Base-by-base conservation (phyloP, 202 grass and related monocot species). In the Zoysia matrella region DNA sequence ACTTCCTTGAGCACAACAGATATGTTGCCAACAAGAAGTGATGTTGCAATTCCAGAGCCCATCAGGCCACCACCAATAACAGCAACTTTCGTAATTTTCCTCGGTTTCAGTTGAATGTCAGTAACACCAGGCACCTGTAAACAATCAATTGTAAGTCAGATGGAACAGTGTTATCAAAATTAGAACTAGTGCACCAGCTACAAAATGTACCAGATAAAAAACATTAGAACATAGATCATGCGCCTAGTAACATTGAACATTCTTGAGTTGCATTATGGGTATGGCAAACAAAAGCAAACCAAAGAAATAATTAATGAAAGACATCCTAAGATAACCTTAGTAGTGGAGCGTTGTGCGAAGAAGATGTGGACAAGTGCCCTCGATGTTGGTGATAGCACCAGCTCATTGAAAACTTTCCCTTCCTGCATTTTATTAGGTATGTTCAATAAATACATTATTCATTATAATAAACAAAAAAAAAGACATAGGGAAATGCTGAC, bases 11-110 rank as follows among this genome's bases (percentile, higher is more conserved):
- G 90, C 66, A 99, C 76, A 72, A 99, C 93, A 87, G 85, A 77
- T 11, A 90, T 92, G 75, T 94, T 90, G 66, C 88, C 83, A 65
- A 94, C 85, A 87, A 99, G 92, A 81, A 94, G 88, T 16, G 91
- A 81, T 46, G 96, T 99, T 81, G 96, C 93, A 86, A 99, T 99
- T 87, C 96, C 96, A 80, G 96, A 99, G 62, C 96, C 96, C 96
- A 99, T 99, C 73, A 99, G 83, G 82, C 96, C 96, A 70, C 96
- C 96, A 83, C 96, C 96, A 77, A 99, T 99, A 47, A 99, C 93
- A 81, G 96, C 93, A 87, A 94, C 86, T 71, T 88, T 99, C 67
- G 76, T 94, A 69, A 99, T 94, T 82, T 90, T 76, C 78, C 96
- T 93, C 65, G 96, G 93, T 96, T 88, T 96, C 22, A 99, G 83